Evolutionary conservation across 805 yeast species (phyloP), one percentile per base, ranked within the genome.

Genomic region (Suhomyces pyralidae): DNA sequence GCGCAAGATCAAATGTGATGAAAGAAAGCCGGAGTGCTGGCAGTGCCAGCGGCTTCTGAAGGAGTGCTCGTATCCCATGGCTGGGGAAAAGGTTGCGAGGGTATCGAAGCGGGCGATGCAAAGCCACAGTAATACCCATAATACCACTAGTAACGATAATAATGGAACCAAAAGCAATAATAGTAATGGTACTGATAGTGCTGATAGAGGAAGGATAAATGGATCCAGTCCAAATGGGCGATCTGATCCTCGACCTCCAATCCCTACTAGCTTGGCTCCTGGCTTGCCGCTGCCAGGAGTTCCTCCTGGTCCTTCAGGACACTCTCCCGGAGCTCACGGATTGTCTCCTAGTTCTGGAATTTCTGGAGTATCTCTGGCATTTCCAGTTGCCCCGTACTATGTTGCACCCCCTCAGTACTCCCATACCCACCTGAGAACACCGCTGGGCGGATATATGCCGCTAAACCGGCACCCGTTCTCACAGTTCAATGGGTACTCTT

Each of bases 1-100:
- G 25, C 64, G 77, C 49, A 76, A 75, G 53, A 74, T 75, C 46
- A 75, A 75, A 54, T 73, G 77, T 45, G 74, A 71, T 40, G 77
- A 73, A 57, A 64, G 51, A 22, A 69, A 61, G 52, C 72, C 66
- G 42, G 59, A 49, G 51, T 73, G 77, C 53, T 65, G 72, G 66
- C 72, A 67, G 49, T 71, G 76, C 55, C 59, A 61, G 5, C 59
- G 73, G 34, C 61, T 68, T 30, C 63, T 60, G 28, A 73, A 71
- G 50, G 58, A 49, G n/a, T 74, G 78, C 50, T 61, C 62, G 20
- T 74, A 74, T 52, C 77, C 78, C 3, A 55, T 53, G 40, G 61
- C 57, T 19, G 77, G 77, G 3, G 77, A 73, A 50, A 62, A 61
- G 46, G 76, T 73, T 2, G 51, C 65, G 14, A 53, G 76, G n/a